These are phyloP conservation scores for Wickerhamiella pararugosa DNA, from an alignment of 1,139 yeast genomes.

Conservation along the genomic window DNA sequence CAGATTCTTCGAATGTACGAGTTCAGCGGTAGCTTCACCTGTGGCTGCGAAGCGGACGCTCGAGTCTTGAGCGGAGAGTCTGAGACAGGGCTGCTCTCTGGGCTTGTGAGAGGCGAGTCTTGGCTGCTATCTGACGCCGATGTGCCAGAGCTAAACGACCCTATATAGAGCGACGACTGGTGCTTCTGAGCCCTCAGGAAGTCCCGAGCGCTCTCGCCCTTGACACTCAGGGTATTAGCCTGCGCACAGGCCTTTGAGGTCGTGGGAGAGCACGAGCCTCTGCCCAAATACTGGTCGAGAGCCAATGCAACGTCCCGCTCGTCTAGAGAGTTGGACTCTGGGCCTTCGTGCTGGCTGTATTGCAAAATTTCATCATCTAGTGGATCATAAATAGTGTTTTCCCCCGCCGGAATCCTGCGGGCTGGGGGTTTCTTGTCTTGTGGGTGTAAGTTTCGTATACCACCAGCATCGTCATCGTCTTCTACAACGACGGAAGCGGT, in stretches of 20 bases:
- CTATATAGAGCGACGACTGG: too few species aligned
- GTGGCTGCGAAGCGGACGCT: neutral
- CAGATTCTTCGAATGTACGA: conserved; percentile 15
- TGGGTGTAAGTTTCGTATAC: conserved; percentile 12
- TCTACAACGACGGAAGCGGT: conserved; percentile 2
- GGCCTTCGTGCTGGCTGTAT: neutral
- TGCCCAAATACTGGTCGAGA: conserved; percentile 13
- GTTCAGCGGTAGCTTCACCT: conserved; percentile 13
- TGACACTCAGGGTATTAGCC: too few species aligned
- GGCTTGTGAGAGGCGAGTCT: neutral
- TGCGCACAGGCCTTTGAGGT: too few species aligned
- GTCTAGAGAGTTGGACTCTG: neutral
- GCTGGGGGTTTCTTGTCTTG: neutral
- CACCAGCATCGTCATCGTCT: conserved; percentile 17
- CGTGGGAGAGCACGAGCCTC: neutral
- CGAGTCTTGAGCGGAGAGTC: neutral
- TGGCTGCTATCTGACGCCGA: neutral
- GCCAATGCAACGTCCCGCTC: conserved; percentile 2
- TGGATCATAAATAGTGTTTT: conserved; percentile 6
- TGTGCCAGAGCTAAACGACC: too few species aligned
- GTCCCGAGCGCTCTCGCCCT: too few species aligned
- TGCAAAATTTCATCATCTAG: conserved; percentile 11
- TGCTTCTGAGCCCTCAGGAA: too few species aligned
- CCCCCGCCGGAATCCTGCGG: neutral
- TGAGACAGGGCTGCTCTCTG: neutral